A percentile compares a stretch with the other conserved stretches of the same genome.
These are phyloP conservation scores for Suillus weaverae DNA, from an alignment of 768 basidiomycete species.

Conservation along the genomic window DNA sequence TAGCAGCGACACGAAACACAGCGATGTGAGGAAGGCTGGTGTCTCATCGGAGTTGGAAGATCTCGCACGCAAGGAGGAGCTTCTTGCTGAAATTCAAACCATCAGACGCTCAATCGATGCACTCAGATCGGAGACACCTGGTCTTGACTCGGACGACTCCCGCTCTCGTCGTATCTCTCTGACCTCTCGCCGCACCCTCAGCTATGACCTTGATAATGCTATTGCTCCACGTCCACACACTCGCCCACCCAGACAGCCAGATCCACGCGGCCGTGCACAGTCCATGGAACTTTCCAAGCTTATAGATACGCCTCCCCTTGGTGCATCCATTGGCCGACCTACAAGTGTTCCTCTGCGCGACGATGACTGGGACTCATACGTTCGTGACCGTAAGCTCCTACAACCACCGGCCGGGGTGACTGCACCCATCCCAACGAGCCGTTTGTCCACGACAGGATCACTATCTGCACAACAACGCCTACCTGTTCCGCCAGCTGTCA, in stretches of 20 bases:
- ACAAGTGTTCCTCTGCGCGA: constrained; percentile 73
- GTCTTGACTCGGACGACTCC: constrained; percentile 47
- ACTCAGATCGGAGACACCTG: constrained; percentile 68
- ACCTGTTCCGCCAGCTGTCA: constrained; percentile 68
- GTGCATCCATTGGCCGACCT: constrained; percentile 63
- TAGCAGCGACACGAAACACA: constrained; percentile 23
- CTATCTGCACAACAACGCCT: constrained; percentile 37
- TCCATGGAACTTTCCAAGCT: constrained; percentile 69
- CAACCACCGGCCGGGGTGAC: constrained; percentile 82
- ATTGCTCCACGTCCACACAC: constrained; percentile 54
- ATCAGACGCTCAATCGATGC: constrained; percentile 79
- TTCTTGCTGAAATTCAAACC: constrained; percentile 75
- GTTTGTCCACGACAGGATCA: constrained; percentile 32
- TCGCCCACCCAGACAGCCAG: constrained; percentile 68
- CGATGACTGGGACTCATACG: constrained; percentile 85
- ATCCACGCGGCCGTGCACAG: constrained; percentile 67
- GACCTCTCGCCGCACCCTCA: constrained; percentile 66
- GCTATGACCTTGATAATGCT: constrained; percentile 60
- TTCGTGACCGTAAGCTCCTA: constrained; percentile 80
- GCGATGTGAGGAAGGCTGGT: constrained; percentile 34
- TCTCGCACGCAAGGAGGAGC: constrained; percentile 65
- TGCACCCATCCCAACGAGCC: constrained; percentile 71
- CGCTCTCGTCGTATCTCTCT: constrained; percentile 65
- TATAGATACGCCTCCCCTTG: constrained; percentile 42
- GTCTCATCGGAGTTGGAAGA: constrained; percentile 49